Evolutionary conservation across 768 basidiomycete genomes (phyloP).

Genomic region (Xerocomellus chrysenteron): DNA sequence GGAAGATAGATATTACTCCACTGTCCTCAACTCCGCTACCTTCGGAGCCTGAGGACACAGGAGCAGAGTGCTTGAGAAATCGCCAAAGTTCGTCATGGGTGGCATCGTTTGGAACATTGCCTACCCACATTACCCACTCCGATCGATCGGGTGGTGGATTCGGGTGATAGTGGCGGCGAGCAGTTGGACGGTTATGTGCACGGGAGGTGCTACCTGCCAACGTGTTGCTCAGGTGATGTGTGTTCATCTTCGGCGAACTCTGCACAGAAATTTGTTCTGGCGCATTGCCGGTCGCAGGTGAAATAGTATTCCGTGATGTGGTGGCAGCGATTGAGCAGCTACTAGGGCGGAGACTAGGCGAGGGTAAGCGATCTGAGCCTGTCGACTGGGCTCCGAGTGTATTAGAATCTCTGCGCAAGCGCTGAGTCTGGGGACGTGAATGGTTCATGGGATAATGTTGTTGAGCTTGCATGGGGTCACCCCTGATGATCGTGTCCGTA

Average conservation of each 20-base stretch:
- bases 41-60: slow-evolving; percentile 10
- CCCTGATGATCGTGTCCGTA: slow-evolving; percentile 28
- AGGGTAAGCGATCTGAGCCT: slow-evolving; percentile 1
- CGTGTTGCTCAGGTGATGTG: not conserved
- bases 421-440: slow-evolving; percentile 20
- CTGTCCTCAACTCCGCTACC: slow-evolving; percentile 18
- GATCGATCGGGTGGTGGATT: slow-evolving; percentile 72
- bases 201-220: slow-evolving; percentile 1
- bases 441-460: slow-evolving; percentile 34
- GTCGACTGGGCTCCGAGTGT: slow-evolving; percentile 19
- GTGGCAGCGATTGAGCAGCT: not conserved
- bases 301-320: not conserved
- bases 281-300: not conserved
- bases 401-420: slow-evolving; percentile 20
- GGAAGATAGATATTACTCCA: slow-evolving; percentile 83
- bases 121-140: slow-evolving; percentile 96
- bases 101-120: slow-evolving; percentile 85
- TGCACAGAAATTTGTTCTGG: slow-evolving; percentile 3
- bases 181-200: slow-evolving; percentile 29
- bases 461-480: slow-evolving; percentile 31
- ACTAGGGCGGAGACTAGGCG: slow-evolving; percentile 4
- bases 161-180: slow-evolving; percentile 64
- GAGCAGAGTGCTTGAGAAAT: slow-evolving; percentile 60
- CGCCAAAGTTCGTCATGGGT: slow-evolving; percentile 82
- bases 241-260: not conserved